Evolutionary conservation across 139 green algal genomes (phyloP), one percentile per base, ranked within the genome.

Genomic region (Volvox reticuliferus): DNA sequence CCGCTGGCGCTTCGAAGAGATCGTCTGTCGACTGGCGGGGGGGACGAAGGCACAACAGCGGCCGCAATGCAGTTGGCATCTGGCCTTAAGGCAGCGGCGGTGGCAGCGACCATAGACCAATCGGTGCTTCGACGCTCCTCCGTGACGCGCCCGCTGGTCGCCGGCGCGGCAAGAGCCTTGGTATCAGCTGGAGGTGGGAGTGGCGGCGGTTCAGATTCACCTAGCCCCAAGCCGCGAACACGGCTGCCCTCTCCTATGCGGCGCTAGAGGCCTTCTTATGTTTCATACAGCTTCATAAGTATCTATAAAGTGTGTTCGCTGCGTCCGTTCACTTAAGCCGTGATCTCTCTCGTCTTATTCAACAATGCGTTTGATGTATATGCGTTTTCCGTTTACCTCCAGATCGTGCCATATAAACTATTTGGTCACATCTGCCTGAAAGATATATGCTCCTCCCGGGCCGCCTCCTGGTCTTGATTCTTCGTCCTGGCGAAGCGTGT

Each of bases 171-270:
- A 30, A 2, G 71, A 21, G 68, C 68, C 6, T 21, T 33, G 22
- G 21, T 26, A 26, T 9, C 68, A 22, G 68, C 14, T 26, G 68
- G 68, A 35, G 75, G 17, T 81, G 75, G 2, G 32, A 24, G 14
- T 79, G 75, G 75, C n/a, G 71, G 71, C 37, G 61, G 81, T 61
- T 62, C 21, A 12, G 78, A 65, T 44, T 75, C 37, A 0, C 85
- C 85, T 2, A 89, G 68, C 28, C 85, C 85, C 2, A 62, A 22
- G 69, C 85, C 85, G 28, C 68, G 85, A 9, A 82, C 32, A 18
- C 62, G 69, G 85, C 69, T 89, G 68, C 85, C 85, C 1, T 44
- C 69, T 19, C 85, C 85, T 19, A 37, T 82, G 44, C 32, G 36
- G 3, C 69, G 69, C 12, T 87, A 73, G 65, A 12, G 65, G 12